Evolutionary conservation across 2,329 filamentous ascomycete species (phyloP).

Genomic region (Erysiphe pulchra): DNA sequence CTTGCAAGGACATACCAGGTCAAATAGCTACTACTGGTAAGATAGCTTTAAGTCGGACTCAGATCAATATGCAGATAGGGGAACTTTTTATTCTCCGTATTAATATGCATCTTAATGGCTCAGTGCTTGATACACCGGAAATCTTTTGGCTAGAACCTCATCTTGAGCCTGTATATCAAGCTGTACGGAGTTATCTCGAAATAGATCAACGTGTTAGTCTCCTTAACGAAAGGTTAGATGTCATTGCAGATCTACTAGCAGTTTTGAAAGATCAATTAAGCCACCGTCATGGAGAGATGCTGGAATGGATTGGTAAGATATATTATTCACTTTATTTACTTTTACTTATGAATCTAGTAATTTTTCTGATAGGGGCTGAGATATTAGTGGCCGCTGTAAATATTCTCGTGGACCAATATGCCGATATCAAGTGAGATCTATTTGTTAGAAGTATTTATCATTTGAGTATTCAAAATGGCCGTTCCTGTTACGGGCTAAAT

Average conservation of each 20-base stretch:
- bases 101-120: constrained; percentile 93
- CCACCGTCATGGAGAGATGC: constrained; percentile 70
- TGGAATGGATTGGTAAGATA: constrained; percentile 62
- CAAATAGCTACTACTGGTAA: constrained; percentile 85
- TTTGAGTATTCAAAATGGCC: neutral
- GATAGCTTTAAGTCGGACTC: constrained; percentile 60
- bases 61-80: constrained; percentile 99
- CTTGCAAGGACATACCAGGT: constrained; percentile 75
- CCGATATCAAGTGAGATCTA: constrained; percentile 25
- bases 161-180: constrained; percentile 86
- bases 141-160: constrained; percentile 97
- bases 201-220: constrained; percentile 90
- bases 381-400: constrained; percentile 84
- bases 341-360: constrained; percentile 30
- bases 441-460: neutral
- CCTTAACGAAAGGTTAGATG: constrained; percentile 69
- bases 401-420: constrained; percentile 83
- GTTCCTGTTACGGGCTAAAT: too few species aligned
- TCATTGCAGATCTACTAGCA: constrained; percentile 78
- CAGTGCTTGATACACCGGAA: constrained; percentile 86
- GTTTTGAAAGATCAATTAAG: constrained; percentile 90
- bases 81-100: constrained; percentile 94
- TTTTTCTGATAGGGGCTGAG: constrained; percentile 84
- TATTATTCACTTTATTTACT: neutral
- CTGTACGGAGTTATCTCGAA: constrained; percentile 82